These are phyloP conservation scores for Ochromonas danica DNA, from an alignment of 108 stramenopile genomes.

Conservation along the genomic window DNA sequence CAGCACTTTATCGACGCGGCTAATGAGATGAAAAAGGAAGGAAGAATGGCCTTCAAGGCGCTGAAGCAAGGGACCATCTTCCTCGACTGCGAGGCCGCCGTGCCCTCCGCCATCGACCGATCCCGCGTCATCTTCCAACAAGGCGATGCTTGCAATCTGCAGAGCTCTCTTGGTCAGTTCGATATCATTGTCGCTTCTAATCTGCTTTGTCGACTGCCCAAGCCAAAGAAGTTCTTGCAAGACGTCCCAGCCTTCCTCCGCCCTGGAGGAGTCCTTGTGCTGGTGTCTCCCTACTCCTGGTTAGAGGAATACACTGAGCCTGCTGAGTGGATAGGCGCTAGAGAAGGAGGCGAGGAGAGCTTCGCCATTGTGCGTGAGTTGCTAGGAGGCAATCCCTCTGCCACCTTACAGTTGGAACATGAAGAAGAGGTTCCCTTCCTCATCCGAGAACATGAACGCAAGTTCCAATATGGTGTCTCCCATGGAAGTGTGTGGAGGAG, in stretches of 20 bases:
- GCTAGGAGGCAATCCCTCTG: neutral
- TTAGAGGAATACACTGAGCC: slow-evolving; percentile 80
- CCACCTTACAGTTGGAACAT: slow-evolving; percentile 78
- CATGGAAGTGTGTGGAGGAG: slow-evolving; percentile 83
- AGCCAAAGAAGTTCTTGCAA: slow-evolving; percentile 75
- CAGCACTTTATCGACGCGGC: slow-evolving; percentile 74
- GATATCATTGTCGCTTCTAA: slow-evolving; percentile 86
- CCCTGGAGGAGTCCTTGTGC: slow-evolving; percentile 79
- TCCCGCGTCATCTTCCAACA: slow-evolving; percentile 70
- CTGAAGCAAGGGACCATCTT: slow-evolving; percentile 73
- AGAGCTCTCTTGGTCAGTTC: slow-evolving; percentile 59
- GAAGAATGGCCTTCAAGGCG: slow-evolving; percentile 61
- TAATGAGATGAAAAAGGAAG: slow-evolving; percentile 58
- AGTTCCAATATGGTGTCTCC: slow-evolving; percentile 89
- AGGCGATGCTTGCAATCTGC: slow-evolving; percentile 77
- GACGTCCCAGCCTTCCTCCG: slow-evolving; percentile 67
- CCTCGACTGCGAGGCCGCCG: neutral
- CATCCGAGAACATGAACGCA: slow-evolving; percentile 85
- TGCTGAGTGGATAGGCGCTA: slow-evolving; percentile 66
- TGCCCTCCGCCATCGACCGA: neutral
- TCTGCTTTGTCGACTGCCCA: slow-evolving; percentile 79
- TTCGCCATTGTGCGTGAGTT: neutral
- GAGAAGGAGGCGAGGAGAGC: slow-evolving; percentile 66
- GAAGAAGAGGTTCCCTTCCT: slow-evolving; percentile 78
- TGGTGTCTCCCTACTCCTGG: slow-evolving; percentile 87